phyloP scores from a whole-genome alignment of 2,329 filamentous ascomycete genomes.

The Pseudofabraea citricarpa region DNA sequence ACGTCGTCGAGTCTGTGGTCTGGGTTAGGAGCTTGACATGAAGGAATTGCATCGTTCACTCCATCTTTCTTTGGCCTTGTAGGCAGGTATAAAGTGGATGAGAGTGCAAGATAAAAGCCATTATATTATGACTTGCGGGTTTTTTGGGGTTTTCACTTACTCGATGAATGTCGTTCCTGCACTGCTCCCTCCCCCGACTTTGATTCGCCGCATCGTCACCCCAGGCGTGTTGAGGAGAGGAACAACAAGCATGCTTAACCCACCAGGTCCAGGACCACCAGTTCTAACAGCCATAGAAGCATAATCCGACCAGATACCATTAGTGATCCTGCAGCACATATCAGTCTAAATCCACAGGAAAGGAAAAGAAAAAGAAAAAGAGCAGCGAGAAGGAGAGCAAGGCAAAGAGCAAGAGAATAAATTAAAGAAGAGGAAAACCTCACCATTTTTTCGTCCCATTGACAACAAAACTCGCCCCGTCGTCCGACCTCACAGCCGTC shows the following conservation, averaged over 20 bases:
- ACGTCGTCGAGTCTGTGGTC: constrained; percentile 73
- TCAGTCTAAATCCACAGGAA: not conserved
- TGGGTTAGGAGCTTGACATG: too few relatives aligned
- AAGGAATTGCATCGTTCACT: too few relatives aligned
- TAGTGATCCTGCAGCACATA: constrained; percentile 52
- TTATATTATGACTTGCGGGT: too few relatives aligned
- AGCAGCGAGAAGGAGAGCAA: too few relatives aligned
- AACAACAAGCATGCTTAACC: constrained; percentile 64
- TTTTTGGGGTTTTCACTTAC: too few relatives aligned
- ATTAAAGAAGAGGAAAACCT: not conserved
- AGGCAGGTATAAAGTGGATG: too few relatives aligned
- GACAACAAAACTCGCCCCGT: constrained; percentile 64
- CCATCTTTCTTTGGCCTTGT: too few relatives aligned
- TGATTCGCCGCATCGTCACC: constrained; percentile 63
- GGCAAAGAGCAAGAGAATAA: too few relatives aligned
- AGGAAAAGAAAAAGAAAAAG: too few relatives aligned
- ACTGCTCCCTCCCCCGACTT: constrained; percentile 59
- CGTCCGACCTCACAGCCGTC: constrained; percentile 54
- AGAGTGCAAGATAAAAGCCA: too few relatives aligned
- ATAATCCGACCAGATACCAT: constrained; percentile 66
- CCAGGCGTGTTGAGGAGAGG: constrained; percentile 64
- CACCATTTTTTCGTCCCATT: constrained; percentile 76
- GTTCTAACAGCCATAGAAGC: constrained; percentile 70
- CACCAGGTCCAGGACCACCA: constrained; percentile 54
- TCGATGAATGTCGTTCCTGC: constrained; percentile 73